Evolutionary conservation across 2,329 filamentous ascomycete genomes (phyloP).

Genomic region (Microdochium trichocladiopsis): DNA sequence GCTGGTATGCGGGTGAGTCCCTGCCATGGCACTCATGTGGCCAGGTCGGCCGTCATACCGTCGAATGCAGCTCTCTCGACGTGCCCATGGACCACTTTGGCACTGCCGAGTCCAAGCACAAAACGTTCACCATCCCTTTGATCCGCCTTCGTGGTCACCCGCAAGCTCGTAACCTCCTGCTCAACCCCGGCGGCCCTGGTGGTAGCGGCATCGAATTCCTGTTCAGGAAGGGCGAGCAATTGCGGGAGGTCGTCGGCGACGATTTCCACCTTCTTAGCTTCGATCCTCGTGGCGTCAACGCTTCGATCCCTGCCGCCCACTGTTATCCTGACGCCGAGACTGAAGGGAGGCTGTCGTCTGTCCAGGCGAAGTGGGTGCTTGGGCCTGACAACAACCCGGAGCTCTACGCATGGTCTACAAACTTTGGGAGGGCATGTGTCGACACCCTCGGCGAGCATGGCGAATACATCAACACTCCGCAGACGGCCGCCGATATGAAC

Average conservation of each 20-base stretch:
- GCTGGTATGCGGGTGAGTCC: conserved; percentile 23
- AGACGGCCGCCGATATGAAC: conserved; percentile 44
- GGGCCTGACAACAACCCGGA: conserved; percentile 23
- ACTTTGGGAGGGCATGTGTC: conserved; percentile 30
- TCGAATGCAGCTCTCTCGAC: conserved; percentile 34
- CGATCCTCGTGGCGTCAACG: conserved; percentile 38
- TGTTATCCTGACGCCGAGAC: conserved; percentile 31
- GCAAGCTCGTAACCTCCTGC: conserved; percentile 33
- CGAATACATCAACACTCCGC: conserved; percentile 38
- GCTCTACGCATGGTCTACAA: conserved; percentile 32
- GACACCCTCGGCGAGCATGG: conserved; percentile 37
- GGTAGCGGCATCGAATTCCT: conserved; percentile 31
- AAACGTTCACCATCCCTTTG: conserved; percentile 35
- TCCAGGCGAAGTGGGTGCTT: conserved; percentile 15
- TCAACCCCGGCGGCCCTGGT: conserved; percentile 42
- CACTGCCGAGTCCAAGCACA: conserved; percentile 18
- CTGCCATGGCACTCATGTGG: conserved; percentile 33
- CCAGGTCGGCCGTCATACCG: conserved; percentile 20
- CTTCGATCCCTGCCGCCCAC: conserved; percentile 22
- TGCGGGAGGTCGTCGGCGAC: conserved; percentile 31
- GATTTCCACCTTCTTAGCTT: conserved; percentile 38
- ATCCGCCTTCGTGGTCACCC: conserved; percentile 34
- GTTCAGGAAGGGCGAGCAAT: conserved; percentile 21
- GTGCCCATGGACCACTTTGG: conserved; percentile 41
- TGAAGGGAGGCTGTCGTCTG: conserved; percentile 16